Evolutionary conservation across 495 filamentous ascomycete species (phyloP), one percentile per base, ranked within the genome.

Genomic region (Hypoxylon lienhwacheense): DNA sequence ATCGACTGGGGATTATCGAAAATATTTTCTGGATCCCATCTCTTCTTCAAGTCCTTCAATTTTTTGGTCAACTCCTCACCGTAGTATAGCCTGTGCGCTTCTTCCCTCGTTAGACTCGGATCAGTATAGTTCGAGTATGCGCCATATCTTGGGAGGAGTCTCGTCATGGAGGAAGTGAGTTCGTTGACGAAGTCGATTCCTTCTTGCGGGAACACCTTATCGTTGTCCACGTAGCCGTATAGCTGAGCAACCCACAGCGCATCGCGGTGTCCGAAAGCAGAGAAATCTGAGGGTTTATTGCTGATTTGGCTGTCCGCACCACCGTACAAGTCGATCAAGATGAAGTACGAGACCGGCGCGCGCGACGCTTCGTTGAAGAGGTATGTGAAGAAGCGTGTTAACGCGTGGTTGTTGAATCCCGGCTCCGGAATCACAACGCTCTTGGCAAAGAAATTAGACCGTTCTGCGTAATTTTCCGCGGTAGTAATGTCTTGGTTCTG

Each of bases 111-210:
- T 32, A 84, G 48, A 10, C 64, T 72, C 0, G 82, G 77, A 61
- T 88, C 85, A 7, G 84, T 73, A 63, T 86, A 86, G 45, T 85
- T 85, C 2, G 78, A 69, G 60, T 87, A 88, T 0, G 76, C 76
- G 6, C 55, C 56, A 26, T 71, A 75, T 2, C 21, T 11, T 2
- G 24, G 43, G n/a, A 54, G 25, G 7, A 59, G 46, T 1, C 59
- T 66, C n/a, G 68, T 63, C 56, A 78, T 69, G 2, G 69, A 58
- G 10, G 60, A 45, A 11, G 66, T 71, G 15, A 83, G 26, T 0
- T 65, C 68, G 14, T 74, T 62, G 39, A 82, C 53, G 47, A 79
- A 76, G 1, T 55, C 39, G 8, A 74, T 59, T 1, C 67, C 72
- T 16, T 31, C 35, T n/a, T 53, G 14, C 12, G 76, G 71, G 50